Base-by-base conservation (phyloP, 176 grass and related monocot species). In the Leersia perrieri region DNA sequence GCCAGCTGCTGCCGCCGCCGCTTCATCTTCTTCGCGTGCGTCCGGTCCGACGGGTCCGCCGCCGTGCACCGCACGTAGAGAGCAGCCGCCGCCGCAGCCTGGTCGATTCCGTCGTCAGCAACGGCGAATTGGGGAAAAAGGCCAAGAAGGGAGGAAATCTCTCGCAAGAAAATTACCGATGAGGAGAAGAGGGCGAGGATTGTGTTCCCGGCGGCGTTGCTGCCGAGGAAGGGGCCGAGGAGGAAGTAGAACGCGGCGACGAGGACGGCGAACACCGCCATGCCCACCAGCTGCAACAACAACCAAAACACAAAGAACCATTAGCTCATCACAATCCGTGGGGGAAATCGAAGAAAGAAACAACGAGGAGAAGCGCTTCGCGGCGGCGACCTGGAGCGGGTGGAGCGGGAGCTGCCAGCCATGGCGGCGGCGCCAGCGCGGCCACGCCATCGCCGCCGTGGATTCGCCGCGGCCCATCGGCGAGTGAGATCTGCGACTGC, bases 371-470 rank as follows among this genome's bases (percentile, higher is more conserved):
- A 1, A 45, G 58, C 13, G 0, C n/a, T 12, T 4, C 25, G 5
- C 8, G 22, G 22, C 68, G 30, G 30, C 62, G n/a, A 94, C 95
- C 95, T 98, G 92, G 62, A 99, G 90, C 6, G 88, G 92, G 83
- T 99, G 96, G 60, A 95, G 92, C 14, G 96, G 96, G 3, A 88
- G 88, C 78, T 99, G 88, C 92, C 96, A 99, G 15, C 96, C 92
- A 67, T 99, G 96, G 30, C 94, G 70, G 26, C 96, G 87, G 11
- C 76, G 36, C 86, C 73, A 87, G 6, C 20, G 69, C 6, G 70
- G 69, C 69, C 70, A 79, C 40, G 60, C 12, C 68, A 32, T 62
- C 36, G 14, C 64, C 72, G 64, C 13, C 70, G 62, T 26, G 66
- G n/a, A n/a, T 5, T 78, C 67, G 16, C 80, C 58, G 60, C 70